Evolutionary conservation across 2,329 filamentous ascomycete genomes (phyloP).

Genomic region (Cercospora citrullina): DNA sequence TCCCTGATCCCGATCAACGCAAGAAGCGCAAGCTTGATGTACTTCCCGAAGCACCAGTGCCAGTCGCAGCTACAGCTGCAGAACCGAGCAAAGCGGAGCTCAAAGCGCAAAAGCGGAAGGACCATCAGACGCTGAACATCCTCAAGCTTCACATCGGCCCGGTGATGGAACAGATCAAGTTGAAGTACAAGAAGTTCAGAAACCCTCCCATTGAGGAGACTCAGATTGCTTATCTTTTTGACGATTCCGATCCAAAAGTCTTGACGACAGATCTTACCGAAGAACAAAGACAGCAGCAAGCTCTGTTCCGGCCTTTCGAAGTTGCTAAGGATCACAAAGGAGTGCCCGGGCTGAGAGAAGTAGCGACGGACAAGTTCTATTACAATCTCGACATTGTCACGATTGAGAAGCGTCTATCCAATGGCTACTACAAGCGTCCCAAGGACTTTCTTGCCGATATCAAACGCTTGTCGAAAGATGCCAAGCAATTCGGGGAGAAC

Average conservation of each 20-base stretch:
- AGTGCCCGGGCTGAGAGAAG: conserved; percentile 72
- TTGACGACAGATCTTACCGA: conserved; percentile 61
- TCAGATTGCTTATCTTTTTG: conserved; percentile 77
- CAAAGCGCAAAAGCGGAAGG: conserved; percentile 75
- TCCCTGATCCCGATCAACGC: conserved; percentile 81
- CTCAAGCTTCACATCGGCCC: conserved; percentile 88
- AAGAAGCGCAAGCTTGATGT: conserved; percentile 81
- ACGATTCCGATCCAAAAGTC: conserved; percentile 73
- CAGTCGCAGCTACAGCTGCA: conserved; percentile 53
- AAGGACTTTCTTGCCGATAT: conserved; percentile 89
- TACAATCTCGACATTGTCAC: conserved; percentile 93
- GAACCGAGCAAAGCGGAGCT: conserved; percentile 74
- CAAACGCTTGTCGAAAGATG: conserved; percentile 79
- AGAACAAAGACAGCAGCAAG: conserved; percentile 56
- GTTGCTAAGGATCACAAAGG: conserved; percentile 78
- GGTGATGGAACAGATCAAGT: conserved; percentile 95
- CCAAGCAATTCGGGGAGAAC: conserved; percentile 76
- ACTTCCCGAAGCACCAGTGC: conserved; percentile 67
- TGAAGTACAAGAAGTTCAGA: conserved; percentile 84
- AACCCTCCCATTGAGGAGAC: conserved; percentile 72
- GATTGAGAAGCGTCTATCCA: conserved; percentile 94
- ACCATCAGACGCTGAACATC: conserved; percentile 79
- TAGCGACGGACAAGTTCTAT: conserved; percentile 77
- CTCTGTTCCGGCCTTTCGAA: conserved; percentile 69
- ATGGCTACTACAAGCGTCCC: conserved; percentile 91